Conservation (phyloP, 164 flowering plant genomes). For the Santalum album region DNA sequence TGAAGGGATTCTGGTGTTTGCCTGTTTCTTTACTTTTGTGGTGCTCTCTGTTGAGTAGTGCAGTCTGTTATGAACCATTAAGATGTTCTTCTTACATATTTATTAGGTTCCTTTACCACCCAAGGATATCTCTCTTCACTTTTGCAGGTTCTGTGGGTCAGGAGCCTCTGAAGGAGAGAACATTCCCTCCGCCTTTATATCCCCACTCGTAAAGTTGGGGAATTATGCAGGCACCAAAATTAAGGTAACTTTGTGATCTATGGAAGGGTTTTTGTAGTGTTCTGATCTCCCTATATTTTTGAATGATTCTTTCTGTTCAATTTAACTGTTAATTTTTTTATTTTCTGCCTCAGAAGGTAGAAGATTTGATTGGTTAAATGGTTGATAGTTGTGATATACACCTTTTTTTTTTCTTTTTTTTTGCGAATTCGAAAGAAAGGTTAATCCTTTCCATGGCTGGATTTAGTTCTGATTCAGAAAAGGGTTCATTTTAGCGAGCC, state of each 20-base stretch:
- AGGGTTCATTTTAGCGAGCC: no score
- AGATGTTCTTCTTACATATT: neutral
- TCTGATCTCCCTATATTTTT: neutral
- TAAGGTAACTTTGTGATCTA: conserved; percentile 20
- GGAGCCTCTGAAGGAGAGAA: conserved; percentile 10
- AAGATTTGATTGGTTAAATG: neutral
- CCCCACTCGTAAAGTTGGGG: neutral
- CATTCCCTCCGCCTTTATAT: neutral
- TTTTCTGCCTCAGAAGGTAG: no score
- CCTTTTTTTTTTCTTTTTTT: no score
- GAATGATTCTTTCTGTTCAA: neutral
- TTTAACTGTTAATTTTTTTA: neutral
- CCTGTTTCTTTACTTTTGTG: conserved; percentile 17
- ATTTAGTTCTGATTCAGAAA: no score
- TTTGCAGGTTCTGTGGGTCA: conserved; percentile 29
- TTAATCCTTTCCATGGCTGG: no score
- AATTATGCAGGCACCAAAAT: conserved; percentile 36
- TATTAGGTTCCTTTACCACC: conserved; percentile 12
- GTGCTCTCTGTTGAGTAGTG: neutral
- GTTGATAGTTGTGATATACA: neutral
- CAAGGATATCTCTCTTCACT: conserved; percentile 9
- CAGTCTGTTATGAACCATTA: conserved; percentile 5
- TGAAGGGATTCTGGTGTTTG: conserved; percentile 24
- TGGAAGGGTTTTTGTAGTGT: neutral
- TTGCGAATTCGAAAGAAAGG: neutral